Conservation (phyloP, 768 basidiomycete genomes). For the Rubroboletus pulcherrimus region DNA sequence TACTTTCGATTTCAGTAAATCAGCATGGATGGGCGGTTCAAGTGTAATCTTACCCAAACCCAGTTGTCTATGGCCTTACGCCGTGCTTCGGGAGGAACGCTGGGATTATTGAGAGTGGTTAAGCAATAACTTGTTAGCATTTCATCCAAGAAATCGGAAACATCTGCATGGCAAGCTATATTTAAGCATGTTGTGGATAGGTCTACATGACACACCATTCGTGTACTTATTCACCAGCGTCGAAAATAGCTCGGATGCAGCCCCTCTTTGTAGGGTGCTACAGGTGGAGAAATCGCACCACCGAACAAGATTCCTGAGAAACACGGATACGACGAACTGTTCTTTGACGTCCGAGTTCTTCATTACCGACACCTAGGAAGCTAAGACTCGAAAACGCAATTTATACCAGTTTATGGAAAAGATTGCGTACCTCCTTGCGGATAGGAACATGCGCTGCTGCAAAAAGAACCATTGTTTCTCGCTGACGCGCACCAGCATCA, state of each 20-base stretch:
- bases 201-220: constrained; percentile 43
- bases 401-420: background rate
- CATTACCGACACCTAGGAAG: constrained; percentile 39
- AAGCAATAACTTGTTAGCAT: constrained; percentile 49
- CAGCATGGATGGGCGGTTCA: background rate
- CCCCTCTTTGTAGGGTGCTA: constrained; percentile 49
- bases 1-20: constrained; percentile 28
- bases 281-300: constrained; percentile 56
- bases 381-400: background rate
- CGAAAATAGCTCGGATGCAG: constrained; percentile 55
- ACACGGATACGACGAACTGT: constrained; percentile 43
- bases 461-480: constrained; percentile 64
- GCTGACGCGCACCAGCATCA: constrained; percentile 37
- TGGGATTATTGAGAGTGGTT: constrained; percentile 38
- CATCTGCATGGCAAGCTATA: constrained; percentile 33
- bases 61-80: constrained; percentile 54
- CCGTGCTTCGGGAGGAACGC: constrained; percentile 37
- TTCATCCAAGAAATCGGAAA: constrained; percentile 41
- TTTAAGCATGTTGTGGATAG: background rate
- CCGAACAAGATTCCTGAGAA: constrained; percentile 50
- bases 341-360: constrained; percentile 33
- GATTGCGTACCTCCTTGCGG: constrained; percentile 54
- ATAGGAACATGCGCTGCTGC: constrained; percentile 62
- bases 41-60: constrained; percentile 57
- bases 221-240: constrained; percentile 77